Evolutionary conservation across 257 asterid genomes (phyloP).

Genomic region (Ophiorrhiza pumila): DNA sequence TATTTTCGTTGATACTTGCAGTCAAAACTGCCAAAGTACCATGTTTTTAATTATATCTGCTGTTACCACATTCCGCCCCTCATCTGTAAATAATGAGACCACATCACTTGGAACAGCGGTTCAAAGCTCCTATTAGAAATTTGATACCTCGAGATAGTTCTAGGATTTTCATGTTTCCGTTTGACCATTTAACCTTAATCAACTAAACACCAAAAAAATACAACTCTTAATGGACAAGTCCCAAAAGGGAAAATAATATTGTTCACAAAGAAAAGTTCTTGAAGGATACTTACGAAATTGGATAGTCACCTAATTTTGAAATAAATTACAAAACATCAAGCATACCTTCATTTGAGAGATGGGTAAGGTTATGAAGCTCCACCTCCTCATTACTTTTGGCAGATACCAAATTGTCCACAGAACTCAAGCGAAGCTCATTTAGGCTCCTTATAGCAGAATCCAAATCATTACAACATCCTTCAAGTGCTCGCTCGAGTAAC

Average conservation of each 20-base stretch:
- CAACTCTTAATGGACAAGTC: background rate
- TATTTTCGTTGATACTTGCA: background rate
- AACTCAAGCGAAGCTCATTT: slow-evolving; percentile 73
- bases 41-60: background rate
- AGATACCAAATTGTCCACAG: slow-evolving; percentile 33
- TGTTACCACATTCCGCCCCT: background rate
- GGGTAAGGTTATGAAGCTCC: slow-evolving; percentile 28
- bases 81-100: background rate
- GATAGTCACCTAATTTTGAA: background rate
- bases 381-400: slow-evolving; percentile 35
- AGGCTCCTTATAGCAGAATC: slow-evolving; percentile 79
- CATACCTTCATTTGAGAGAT: slow-evolving; percentile 45
- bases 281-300: background rate
- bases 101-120: background rate
- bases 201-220: too few species aligned
- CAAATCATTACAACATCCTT: slow-evolving; percentile 66
- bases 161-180: background rate
- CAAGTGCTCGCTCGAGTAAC: slow-evolving; percentile 79
- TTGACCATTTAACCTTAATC: too few species aligned
- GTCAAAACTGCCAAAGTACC: background rate
- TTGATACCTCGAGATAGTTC: background rate
- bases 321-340: slow-evolving; percentile 7
- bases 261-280: background rate
- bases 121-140: background rate
- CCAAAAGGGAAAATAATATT: background rate